Base-by-base conservation (phyloP, 192 early-diverging fungal genomes). In the Mortierella claussenii region DNA sequence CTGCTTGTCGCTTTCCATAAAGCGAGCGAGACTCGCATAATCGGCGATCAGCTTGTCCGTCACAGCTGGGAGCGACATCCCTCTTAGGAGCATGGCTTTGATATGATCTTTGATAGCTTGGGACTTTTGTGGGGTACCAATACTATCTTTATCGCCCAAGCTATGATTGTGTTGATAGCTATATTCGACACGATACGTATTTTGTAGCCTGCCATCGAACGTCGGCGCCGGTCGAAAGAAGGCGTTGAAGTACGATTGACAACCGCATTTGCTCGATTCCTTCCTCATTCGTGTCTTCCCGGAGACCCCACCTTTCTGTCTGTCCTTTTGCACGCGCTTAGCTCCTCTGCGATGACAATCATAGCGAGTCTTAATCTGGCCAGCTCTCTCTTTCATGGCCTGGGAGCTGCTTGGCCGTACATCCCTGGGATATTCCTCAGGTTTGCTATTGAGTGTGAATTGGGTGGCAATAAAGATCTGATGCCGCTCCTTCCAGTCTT, bases 141-240 rank as follows among this genome's bases (percentile, higher is more conserved):
- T 47, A 26, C 51, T 45, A 17, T 21, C 27, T 3, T 45, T 17
- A n/a, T 44, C 30, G 21, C 62, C 30, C 9, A 67, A 36, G 13
- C 1, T 15, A 26, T 66, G 64, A 20, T 47, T 67, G 20, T 67
- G 65, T n/a, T 49, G 18, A 20, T 37, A 27, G 21, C 15, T 3
- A 40, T 66, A 66, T 17, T 66, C 64, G 46, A 66, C 40, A 2
- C 54, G 53, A 31, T 66, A 66, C 0, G 46, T 55, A n/a, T n/a
- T n/a, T n/a, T n/a, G n/a, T n/a, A n/a, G n/a, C n/a, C n/a, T n/a
- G n/a, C n/a, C n/a, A n/a, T n/a, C n/a, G n/a, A n/a, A n/a, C n/a
- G n/a, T n/a, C n/a, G 37, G 26, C 23, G 17, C 2, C 24, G 64
- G 64, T 18, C 46, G 52, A 27, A 28, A 49, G 15, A 49, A 30